phyloP scores from a whole-genome alignment of 352 stramenopile genomes.

The Phytophthora aleatoria region DNA sequence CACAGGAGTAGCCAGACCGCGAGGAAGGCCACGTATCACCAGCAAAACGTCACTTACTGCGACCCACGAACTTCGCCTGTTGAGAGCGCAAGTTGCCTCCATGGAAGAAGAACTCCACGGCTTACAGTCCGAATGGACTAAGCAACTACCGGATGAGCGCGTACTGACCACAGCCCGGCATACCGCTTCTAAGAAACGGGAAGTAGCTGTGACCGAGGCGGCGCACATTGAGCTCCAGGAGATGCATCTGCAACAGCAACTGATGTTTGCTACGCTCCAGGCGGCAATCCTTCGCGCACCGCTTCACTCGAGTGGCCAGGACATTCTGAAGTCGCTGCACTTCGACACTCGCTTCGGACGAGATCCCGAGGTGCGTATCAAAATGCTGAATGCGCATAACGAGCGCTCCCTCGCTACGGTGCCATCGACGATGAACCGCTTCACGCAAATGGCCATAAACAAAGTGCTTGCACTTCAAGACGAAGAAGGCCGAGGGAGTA shows the following conservation, averaged over 20 bases:
- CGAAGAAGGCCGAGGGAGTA: background rate
- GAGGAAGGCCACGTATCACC: constrained; percentile 9
- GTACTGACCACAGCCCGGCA: constrained; percentile 20
- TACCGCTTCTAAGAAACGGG: constrained; percentile 31
- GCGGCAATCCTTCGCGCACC: constrained; percentile 28
- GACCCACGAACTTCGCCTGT: constrained; percentile 34
- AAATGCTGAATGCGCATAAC: constrained; percentile 24
- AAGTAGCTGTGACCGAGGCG: constrained; percentile 13
- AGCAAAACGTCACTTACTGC: constrained; percentile 20
- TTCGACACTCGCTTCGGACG: constrained; percentile 32
- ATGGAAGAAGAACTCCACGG: constrained; percentile 39
- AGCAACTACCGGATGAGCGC: constrained; percentile 25
- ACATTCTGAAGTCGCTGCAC: constrained; percentile 32
- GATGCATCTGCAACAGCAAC: constrained; percentile 40
- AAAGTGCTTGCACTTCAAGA: constrained; percentile 16
- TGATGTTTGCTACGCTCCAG: constrained; percentile 42
- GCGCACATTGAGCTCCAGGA: constrained; percentile 27
- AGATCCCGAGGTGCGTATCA: constrained; percentile 12
- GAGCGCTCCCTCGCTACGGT: constrained; percentile 25
- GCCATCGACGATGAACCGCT: constrained; percentile 20
- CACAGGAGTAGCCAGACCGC: constrained; percentile 3
- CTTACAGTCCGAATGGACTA: constrained; percentile 27
- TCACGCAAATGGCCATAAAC: constrained; percentile 29
- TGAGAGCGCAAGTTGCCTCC: constrained; percentile 29
- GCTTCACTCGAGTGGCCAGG: constrained; percentile 29